phyloP scores from a whole-genome alignment of 805 yeast species.

The Sungouiozyma intestinalis region DNA sequence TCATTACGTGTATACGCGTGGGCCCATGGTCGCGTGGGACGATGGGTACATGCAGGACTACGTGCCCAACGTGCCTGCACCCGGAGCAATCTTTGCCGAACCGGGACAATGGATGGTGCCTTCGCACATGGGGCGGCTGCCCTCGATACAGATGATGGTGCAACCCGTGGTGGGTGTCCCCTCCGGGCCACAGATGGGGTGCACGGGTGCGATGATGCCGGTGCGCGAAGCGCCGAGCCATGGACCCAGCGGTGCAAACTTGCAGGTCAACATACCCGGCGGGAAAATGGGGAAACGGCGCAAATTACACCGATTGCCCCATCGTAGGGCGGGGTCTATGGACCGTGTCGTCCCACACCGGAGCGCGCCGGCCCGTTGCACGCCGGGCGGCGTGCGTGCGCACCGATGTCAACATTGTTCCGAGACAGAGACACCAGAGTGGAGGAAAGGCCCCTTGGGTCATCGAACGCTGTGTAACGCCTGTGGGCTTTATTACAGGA shows the following conservation, averaged over 20 bases:
- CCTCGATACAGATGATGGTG: background rate
- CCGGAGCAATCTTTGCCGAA: background rate
- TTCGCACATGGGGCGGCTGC: background rate
- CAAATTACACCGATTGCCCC: too few species aligned
- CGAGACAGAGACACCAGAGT: conserved; percentile 72
- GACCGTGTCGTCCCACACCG: too few species aligned
- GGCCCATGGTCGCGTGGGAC: background rate
- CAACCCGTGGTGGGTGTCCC: background rate
- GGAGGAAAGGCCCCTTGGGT: conserved; percentile 89
- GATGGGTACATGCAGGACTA: background rate
- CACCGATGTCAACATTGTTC: conserved; percentile 57
- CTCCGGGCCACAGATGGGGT: background rate
- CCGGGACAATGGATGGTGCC: background rate
- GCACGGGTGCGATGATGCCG: too few species aligned
- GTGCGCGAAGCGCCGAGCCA: too few species aligned
- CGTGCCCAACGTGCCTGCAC: too few species aligned
- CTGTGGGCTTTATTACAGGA: conserved; percentile 73
- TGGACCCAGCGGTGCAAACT: background rate
- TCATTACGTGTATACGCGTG: background rate
- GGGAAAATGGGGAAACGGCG: too few species aligned
- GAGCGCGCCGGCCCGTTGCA: too few species aligned
- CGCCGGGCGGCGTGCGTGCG: background rate
- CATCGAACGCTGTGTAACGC: conserved; percentile 83
- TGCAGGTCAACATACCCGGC: too few species aligned
- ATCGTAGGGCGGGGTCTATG: too few species aligned